Percentiles rank a stretch among this genome's conserved stretches.
Conservation (phyloP, 1,284 basidiomycete genomes). For the Volvariella surrecta region DNA sequence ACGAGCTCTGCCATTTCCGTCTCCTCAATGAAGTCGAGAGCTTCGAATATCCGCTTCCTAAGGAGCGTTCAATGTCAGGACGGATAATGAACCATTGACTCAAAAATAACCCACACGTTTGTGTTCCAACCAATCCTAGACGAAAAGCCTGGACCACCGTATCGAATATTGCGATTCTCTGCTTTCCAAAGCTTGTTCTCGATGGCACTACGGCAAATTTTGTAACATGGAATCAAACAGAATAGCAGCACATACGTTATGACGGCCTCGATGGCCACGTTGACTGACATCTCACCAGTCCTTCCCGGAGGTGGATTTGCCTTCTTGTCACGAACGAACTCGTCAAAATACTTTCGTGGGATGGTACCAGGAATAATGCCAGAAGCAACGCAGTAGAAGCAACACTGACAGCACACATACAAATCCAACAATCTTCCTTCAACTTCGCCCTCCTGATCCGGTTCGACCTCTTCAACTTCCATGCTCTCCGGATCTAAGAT, state of each 20-base stretch:
- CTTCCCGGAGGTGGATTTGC: slow-evolving; percentile 32
- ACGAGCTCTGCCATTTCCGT: slow-evolving; percentile 27
- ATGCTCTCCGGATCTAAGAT: slow-evolving; percentile 23
- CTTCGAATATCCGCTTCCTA: slow-evolving; percentile 45
- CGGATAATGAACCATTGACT: slow-evolving; percentile 9
- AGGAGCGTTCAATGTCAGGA: slow-evolving; percentile 16
- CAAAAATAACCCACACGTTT: slow-evolving; percentile 38
- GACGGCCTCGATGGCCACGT: slow-evolving; percentile 58
- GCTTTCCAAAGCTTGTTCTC: slow-evolving; percentile 69
- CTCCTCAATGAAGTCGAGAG: slow-evolving; percentile 46
- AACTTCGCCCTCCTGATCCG: slow-evolving; percentile 23
- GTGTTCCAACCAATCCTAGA: slow-evolving; percentile 59
- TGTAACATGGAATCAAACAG: slow-evolving; percentile 8
- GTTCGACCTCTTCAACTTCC: slow-evolving; percentile 22
- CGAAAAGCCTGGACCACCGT: slow-evolving; percentile 46
- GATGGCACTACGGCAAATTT: slow-evolving; percentile 39
- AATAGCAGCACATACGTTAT: slow-evolving; percentile 39
- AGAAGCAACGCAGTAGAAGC: slow-evolving; percentile 60
- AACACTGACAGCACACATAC: slow-evolving; percentile 77
- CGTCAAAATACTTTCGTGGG: slow-evolving; percentile 39
- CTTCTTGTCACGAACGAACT: slow-evolving; percentile 34
- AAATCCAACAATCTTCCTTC: slow-evolving; percentile 64
- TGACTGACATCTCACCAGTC: slow-evolving; percentile 39
- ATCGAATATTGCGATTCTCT: slow-evolving; percentile 48
- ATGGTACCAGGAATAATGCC: slow-evolving; percentile 65